A percentile compares a stretch with the other conserved stretches of the same genome.
Conservation (phyloP, 352 stramenopile genomes). For the Saprolegnia diclina region DNA sequence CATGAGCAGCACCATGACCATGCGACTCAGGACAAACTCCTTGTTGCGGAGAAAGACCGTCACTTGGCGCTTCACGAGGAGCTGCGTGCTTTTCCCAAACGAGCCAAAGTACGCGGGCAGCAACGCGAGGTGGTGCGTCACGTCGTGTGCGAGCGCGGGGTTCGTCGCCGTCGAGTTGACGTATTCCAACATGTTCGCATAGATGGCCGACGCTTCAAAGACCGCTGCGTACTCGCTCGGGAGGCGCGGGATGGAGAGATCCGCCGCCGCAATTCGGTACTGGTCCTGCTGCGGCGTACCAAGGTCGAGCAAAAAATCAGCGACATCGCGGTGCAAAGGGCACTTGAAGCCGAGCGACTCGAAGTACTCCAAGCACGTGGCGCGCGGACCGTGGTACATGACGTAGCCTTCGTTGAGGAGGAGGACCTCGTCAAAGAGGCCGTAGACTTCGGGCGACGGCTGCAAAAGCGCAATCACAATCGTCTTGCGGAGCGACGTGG, state of each 20-base stretch:
- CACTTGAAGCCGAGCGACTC: slow-evolving; percentile 35
- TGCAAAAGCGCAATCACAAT: slow-evolving; percentile 80
- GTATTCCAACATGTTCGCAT: slow-evolving; percentile 35
- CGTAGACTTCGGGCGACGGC: slow-evolving; percentile 89
- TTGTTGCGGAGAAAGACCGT: slow-evolving; percentile 45
- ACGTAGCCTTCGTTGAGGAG: slow-evolving; percentile 87
- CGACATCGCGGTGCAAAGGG: slow-evolving; percentile 43
- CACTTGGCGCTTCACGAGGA: slow-evolving; percentile 41
- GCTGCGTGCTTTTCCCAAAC: slow-evolving; percentile 26
- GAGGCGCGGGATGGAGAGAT: not conserved
- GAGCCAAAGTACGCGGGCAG: not conserved
- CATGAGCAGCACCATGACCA: slow-evolving; percentile 38
- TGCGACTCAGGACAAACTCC: slow-evolving; percentile 34
- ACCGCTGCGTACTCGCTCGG: slow-evolving; percentile 9
- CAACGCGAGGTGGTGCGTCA: not conserved
- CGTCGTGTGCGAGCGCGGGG: not conserved
- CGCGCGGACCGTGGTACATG: slow-evolving; percentile 73
- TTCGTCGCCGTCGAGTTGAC: slow-evolving; percentile 25
- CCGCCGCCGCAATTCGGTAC: not conserved
- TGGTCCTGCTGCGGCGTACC: slow-evolving; percentile 16
- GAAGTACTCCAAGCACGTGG: slow-evolving; percentile 56
- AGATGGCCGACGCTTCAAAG: slow-evolving; percentile 35
- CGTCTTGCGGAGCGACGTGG: slow-evolving; percentile 44
- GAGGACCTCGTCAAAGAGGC: slow-evolving; percentile 91
- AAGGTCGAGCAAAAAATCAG: slow-evolving; percentile 71